These are phyloP conservation scores for Rubroboletus pulcherrimus DNA, from an alignment of 768 basidiomycete genomes.

Conservation along the genomic window DNA sequence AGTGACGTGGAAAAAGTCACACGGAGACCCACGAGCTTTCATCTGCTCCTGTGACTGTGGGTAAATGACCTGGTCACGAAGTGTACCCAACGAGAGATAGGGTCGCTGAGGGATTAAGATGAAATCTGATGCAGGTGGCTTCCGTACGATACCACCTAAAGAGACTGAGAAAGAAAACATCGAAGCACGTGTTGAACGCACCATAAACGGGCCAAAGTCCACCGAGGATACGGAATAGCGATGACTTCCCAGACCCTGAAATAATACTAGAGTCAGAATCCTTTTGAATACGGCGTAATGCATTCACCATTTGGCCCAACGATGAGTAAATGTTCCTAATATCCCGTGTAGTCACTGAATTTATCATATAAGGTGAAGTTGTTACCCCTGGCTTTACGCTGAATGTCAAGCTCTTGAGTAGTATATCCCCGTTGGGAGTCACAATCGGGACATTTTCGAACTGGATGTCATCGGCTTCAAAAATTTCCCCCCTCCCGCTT, in stretches of 20 bases:
- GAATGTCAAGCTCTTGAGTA: constrained; percentile 83
- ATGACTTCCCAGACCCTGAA: constrained; percentile 81
- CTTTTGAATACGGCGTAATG: background rate
- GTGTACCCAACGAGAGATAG: constrained; percentile 88
- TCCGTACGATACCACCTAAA: constrained; percentile 71
- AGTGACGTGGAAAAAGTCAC: background rate
- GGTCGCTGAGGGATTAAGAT: constrained; percentile 95
- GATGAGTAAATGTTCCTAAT: constrained; percentile 84
- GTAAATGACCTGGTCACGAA: constrained; percentile 96
- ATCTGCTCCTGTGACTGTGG: constrained; percentile 83
- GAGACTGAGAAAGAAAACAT: constrained; percentile 12
- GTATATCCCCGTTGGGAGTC: constrained; percentile 92
- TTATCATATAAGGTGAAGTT: background rate
- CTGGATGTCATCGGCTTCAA: constrained; percentile 84
- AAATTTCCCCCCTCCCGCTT: constrained; percentile 69
- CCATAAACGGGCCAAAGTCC: constrained; percentile 88
- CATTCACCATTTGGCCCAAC: constrained; percentile 86
- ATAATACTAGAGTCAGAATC: background rate
- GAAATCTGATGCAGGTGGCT: constrained; percentile 85
- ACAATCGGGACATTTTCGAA: constrained; percentile 95
- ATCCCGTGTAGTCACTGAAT: background rate
- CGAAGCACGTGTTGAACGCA: background rate
- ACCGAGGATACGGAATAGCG: constrained; percentile 92
- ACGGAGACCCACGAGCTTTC: constrained; percentile 55
- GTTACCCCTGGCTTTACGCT: constrained; percentile 80